Evolutionary conservation across 805 yeast species (phyloP).

Genomic region (Middelhovenomyces tepae): DNA sequence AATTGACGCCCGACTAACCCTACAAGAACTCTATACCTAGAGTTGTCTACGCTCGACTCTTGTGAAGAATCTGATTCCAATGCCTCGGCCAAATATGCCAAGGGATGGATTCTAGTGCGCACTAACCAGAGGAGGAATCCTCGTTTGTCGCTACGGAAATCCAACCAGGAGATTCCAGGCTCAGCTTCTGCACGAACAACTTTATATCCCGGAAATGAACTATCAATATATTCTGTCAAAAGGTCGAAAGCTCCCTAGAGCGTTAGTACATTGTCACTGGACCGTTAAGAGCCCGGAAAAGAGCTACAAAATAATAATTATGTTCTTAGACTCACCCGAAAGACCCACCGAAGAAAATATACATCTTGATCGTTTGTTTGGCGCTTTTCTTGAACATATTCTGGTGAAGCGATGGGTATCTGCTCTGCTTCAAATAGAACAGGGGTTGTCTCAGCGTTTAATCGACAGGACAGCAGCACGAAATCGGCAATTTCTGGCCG

Average conservation of each 20-base stretch:
- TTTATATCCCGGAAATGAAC: conserved; percentile 10
- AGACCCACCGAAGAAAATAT: conserved; percentile 18
- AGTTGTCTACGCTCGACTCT: conserved; percentile 1
- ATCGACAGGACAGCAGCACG: conserved; percentile 13
- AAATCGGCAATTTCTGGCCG: not conserved
- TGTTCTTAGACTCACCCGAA: conserved; percentile 8
- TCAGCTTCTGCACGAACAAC: conserved; percentile 15
- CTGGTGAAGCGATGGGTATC: conserved; percentile 14
- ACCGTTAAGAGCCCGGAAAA: too few relatives aligned
- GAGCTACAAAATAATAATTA: too few relatives aligned
- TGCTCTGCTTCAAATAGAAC: conserved; percentile 8
- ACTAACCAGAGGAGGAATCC: conserved; percentile 16
- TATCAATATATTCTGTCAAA: conserved; percentile 9
- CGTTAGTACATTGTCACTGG: not conserved
- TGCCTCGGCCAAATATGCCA: conserved; percentile 2
- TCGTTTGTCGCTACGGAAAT: conserved; percentile 13
- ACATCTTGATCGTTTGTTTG: conserved; percentile 13
- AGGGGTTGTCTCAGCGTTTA: conserved; percentile 11
- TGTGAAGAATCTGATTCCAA: not conserved
- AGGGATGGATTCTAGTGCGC: conserved; percentile 3
- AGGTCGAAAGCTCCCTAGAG: conserved; percentile 10
- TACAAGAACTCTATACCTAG: not conserved
- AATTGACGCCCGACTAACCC: conserved; percentile 6
- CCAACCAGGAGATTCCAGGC: conserved; percentile 20
- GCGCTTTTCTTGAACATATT: conserved; percentile 5